A percentile compares a stretch with the other conserved stretches of the same genome.
phyloP scores from a whole-genome alignment of 1,284 basidiomycete genomes.

The Kalmanozyma brasiliensis region DNA sequence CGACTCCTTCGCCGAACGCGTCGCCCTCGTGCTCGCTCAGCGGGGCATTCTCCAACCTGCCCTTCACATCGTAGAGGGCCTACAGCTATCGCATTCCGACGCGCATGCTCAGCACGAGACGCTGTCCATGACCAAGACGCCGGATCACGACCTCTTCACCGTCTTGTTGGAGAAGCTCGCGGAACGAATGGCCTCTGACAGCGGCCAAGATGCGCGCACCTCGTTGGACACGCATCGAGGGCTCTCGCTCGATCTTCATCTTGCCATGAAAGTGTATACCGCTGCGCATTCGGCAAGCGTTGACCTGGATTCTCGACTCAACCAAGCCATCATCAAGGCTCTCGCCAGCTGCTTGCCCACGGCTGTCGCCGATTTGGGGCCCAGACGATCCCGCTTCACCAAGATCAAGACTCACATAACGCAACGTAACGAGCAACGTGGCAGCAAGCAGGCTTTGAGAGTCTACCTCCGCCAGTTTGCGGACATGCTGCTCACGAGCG shows the following conservation, averaged over 20 bases:
- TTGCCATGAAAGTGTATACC: slow-evolving; percentile 25
- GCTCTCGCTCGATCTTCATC: slow-evolving; percentile 24
- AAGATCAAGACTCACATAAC: slow-evolving; percentile 23
- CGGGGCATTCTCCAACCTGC: slow-evolving; percentile 35
- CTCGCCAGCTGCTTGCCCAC: slow-evolving; percentile 25
- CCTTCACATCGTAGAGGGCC: slow-evolving; percentile 25
- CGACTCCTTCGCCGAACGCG: slow-evolving; percentile 35
- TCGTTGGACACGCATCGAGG: slow-evolving; percentile 21
- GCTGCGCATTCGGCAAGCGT: slow-evolving; percentile 14
- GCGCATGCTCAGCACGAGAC: background rate
- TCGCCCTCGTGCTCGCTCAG: slow-evolving; percentile 39
- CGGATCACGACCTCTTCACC: slow-evolving; percentile 39
- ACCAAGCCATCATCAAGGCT: slow-evolving; percentile 27
- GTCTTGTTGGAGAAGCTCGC: slow-evolving; percentile 23
- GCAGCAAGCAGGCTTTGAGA: slow-evolving; percentile 24
- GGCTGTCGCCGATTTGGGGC: slow-evolving; percentile 22
- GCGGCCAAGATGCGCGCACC: slow-evolving; percentile 5
- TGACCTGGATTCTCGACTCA: slow-evolving; percentile 23
- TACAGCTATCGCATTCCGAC: slow-evolving; percentile 5
- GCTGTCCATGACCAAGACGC: slow-evolving; percentile 3
- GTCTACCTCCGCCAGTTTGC: slow-evolving; percentile 35
- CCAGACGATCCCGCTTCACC: slow-evolving; percentile 9
- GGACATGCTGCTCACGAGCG: slow-evolving; percentile 20
- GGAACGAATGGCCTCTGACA: slow-evolving; percentile 15
- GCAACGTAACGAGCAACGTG: slow-evolving; percentile 27